These are phyloP conservation scores for Fusarium sp. DNA, from an alignment of 2,329 filamentous ascomycete genomes.

Conservation along the genomic window DNA sequence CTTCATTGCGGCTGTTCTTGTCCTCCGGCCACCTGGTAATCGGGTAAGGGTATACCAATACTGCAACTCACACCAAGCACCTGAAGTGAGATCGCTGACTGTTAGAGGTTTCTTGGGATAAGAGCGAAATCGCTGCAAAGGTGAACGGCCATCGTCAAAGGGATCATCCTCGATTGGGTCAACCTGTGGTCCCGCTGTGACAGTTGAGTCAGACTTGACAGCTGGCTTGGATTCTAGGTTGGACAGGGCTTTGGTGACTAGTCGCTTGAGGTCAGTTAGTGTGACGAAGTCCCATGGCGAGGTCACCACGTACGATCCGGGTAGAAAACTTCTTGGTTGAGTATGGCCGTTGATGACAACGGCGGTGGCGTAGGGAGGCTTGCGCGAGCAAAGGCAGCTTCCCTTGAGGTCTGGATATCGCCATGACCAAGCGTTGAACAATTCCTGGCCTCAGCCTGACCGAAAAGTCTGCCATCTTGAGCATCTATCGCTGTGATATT, in stretches of 20 bases:
- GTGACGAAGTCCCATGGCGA: conserved; percentile 19
- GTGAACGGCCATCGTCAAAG: conserved; percentile 58
- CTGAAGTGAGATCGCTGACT: conserved; percentile 88
- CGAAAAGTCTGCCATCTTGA: conserved; percentile 22
- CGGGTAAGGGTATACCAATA: conserved; percentile 88
- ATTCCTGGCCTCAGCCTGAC: conserved; percentile 12
- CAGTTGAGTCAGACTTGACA: conserved; percentile 24
- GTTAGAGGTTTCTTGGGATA: conserved; percentile 83
- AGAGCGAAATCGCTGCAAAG: conserved; percentile 82
- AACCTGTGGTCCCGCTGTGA: conserved; percentile 11
- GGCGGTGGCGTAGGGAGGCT: conserved; percentile 21
- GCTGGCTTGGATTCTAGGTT: conserved; percentile 32
- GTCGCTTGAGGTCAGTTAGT: conserved; percentile 75
- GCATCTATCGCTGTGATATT: conserved; percentile 36
- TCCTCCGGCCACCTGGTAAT: conserved; percentile 77
- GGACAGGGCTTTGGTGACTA: conserved; percentile 66
- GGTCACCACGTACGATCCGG: conserved; percentile 63
- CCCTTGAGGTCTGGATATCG: not conserved
- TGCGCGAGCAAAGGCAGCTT: not conserved
- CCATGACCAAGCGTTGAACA: conserved; percentile 5
- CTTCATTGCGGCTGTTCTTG: conserved; percentile 84
- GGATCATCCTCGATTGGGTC: conserved; percentile 19
- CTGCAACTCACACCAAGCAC: conserved; percentile 96
- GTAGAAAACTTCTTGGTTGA: conserved; percentile 54
- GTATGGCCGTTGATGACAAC: conserved; percentile 23